Evolutionary conservation across 2,329 filamentous ascomycete genomes (phyloP), one percentile per base, ranked within the genome.

Genomic region (Microsporum canis): DNA sequence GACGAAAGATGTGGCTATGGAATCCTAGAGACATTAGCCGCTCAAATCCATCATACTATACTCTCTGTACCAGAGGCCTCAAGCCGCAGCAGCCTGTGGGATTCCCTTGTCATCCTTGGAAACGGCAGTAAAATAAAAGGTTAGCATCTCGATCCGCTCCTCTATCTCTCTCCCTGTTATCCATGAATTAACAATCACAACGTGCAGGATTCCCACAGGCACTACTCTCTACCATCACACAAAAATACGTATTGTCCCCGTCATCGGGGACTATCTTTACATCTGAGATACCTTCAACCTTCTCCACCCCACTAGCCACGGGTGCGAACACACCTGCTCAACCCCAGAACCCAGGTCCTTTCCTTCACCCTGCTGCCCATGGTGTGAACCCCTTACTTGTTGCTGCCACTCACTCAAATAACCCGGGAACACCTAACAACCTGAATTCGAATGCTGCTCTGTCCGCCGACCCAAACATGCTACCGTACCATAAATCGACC

Each of bases 211-310:
- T 99, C 72, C 91, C 88, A 66, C 91, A 96, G 68, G 89, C 92
- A 66, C 85, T 99, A 56, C 73, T 97, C 41, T 82, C 88, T 68
- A 91, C 86, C 0, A 82, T 99, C 39, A 83, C 83, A 41, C 82
- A 86, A 57, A 91, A 91, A 65, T 94, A 96, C 73, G 82, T 96
- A 60, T 86, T 99, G 66, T 95, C 91, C 1, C 94, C 94, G 0
- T 91, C 88, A 33, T 92, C 90, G 0, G 91, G 90, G 58, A 96
- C 91, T 47, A 97, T 97, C 69, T 97, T 97, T 80, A 96, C 91
- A 39, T 96, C 91, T 27, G 94, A 99, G 74, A 85, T 97, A 41
- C 94, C 94, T 5, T 96, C 91, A 6, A 92, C 94, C 75, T 84
- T 96, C 71, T 91, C 89, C 34, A 97, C 94, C 0, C 94, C 94